phyloP scores from a whole-genome alignment of 1,284 basidiomycete species.

The Trichosporon inkin region DNA sequence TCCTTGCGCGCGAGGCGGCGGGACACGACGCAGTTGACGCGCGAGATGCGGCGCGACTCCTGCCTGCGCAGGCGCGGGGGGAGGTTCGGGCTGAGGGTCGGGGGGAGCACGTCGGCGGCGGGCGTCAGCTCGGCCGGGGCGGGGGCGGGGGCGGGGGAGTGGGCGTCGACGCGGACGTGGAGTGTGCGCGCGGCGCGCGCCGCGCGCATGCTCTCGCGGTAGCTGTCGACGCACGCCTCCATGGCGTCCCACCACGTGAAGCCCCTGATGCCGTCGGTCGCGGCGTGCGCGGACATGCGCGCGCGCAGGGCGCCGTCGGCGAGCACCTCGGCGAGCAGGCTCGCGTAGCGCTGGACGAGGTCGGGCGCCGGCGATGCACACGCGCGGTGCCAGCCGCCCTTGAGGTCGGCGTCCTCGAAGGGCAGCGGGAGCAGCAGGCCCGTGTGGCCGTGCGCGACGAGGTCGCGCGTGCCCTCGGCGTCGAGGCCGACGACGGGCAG shows the following conservation, averaged over 20 bases:
- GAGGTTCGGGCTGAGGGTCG: neutral
- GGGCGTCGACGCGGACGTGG: neutral
- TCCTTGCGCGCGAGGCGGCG: conserved; percentile 22
- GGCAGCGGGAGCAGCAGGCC: conserved; percentile 52
- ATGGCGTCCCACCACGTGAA: conserved; percentile 58
- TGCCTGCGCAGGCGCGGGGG: neutral
- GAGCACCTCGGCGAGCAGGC: conserved; percentile 49
- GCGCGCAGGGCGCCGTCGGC: conserved; percentile 45
- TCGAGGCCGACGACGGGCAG: conserved; percentile 58
- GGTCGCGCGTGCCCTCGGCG: conserved; percentile 58
- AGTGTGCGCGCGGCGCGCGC: conserved; percentile 17
- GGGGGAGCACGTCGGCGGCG: neutral
- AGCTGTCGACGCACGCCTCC: conserved; percentile 56
- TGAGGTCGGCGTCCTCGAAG: conserved; percentile 19
- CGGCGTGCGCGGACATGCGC: conserved; percentile 51
- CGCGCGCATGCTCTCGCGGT: conserved; percentile 50
- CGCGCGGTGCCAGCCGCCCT: conserved; percentile 11
- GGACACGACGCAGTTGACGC: conserved; percentile 29
- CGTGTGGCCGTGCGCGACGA: conserved; percentile 53
- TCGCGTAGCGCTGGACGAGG: conserved; percentile 52
- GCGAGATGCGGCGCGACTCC: conserved; percentile 20
- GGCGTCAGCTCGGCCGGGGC: neutral
- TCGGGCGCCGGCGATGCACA: conserved; percentile 35
- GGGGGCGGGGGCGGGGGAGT: neutral
- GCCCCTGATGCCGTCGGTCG: conserved; percentile 48